Evolutionary conservation across 129 eudicot genomes (phyloP), one percentile per base, ranked within the genome.

Genomic region (Pseudognaphalium luteoalbum): DNA sequence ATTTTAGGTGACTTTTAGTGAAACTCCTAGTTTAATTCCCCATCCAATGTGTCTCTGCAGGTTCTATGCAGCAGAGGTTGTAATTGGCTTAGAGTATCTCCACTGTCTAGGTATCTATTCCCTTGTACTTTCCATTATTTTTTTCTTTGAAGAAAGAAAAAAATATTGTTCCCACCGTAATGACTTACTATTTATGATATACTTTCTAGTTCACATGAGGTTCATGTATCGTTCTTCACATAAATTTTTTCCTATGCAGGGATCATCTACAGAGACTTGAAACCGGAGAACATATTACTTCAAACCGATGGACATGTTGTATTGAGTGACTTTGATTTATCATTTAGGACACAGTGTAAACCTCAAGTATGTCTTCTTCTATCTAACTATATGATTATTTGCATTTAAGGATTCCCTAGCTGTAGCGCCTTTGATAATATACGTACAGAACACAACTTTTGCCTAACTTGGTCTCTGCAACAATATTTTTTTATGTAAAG

Each of bases 21-120:
- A 17, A 17, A 66, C 7, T 37, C 42, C 21, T 20, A 22, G 44
- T 21, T 20, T 41, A 20, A 34, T 21, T 61, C 16, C 28, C 4
- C 33, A 29, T 52, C 51, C 21, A 20, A 51, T 34, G 51, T 64
- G 17, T 70, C 33, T 74, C 74, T 74, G 63, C 91, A 94, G 99
- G 83, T 94, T 94, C 80, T 94, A 91, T 80, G 96, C 97, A 35
- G 99, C 99, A 50, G 99, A 91, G 81, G 99, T 94, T 22, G 84
- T 94, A 42, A 89, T 94, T 75, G 97, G 97, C 73, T 84, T 94
- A 86, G 99, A 94, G 72, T 94, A 94, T 85, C 97, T 94, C 76
- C 99, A 94, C 63, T 94, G 99, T 85, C 74, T 94, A 86, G 99
- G 99, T 94, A 94, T 61, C 61, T 80, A 44, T 51, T 73, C 67